Evolutionary conservation across 306 rosid species (phyloP), one percentile per base, ranked within the genome.

Genomic region (Sechiopsis laciniata): DNA sequence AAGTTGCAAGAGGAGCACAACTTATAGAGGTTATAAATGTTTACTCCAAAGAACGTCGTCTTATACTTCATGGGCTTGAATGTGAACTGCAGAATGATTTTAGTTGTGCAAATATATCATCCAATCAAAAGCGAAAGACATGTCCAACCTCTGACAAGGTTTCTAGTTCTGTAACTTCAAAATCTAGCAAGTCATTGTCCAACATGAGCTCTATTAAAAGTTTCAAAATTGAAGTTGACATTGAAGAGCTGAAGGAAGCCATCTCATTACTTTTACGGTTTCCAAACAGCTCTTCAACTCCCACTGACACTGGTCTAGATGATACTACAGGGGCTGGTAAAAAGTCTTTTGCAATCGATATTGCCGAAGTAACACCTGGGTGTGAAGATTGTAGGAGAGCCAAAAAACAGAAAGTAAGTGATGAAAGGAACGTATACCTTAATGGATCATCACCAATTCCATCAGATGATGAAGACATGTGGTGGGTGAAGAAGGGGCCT

Each of bases 331-430:
- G 86, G 66, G 80, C 83, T 83, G 81, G 32, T 64, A 89, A 81
- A 77, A 90, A 77, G 82, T 80, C 90, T 53, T 74, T 54, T 71
- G 83, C 59, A 68, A 70, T 80, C 77, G 92, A 90, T 71, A 69
- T 72, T 8, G 85, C 82, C 80, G 97, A 89, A 72, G 88, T 79
- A 74, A 89, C 97, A 61, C 90, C 92, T 78, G 92, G 99, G 22
- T 94, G 99, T 83, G 99, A 94, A 81, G 96, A 94, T 79, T 94
- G 99, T 80, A 89, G 78, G 77, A 87, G 84, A 85, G 84, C 85
- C 62, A 94, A 94, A 88, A 89, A 90, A 70, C 96, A 80, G 79
- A 94, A 87, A 75, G 42, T 85, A 63, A 87, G 84, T 19, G 95
- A 88, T n/a, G 95, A 87, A 77, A 86, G 88, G 81, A 86, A 76